Evolutionary conservation across 2,329 filamentous ascomycete genomes (phyloP).

Genomic region (Beauveria sp.): DNA sequence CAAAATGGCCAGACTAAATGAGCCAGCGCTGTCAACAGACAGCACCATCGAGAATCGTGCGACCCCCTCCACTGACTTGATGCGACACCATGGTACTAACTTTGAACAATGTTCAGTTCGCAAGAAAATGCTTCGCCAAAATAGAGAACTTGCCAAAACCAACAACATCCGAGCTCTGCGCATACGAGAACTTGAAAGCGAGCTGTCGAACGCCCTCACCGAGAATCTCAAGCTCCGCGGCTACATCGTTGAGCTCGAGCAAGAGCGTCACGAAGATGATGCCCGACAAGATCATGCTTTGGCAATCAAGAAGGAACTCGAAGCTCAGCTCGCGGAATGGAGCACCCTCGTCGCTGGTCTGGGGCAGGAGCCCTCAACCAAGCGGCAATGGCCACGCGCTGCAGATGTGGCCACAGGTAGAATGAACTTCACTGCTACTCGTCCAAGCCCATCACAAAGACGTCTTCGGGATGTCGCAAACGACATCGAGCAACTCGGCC

Average conservation of each 20-base stretch:
- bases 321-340: slow-evolving; percentile 66
- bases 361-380: slow-evolving; percentile 51
- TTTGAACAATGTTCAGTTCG: slow-evolving; percentile 53
- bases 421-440: slow-evolving; percentile 30
- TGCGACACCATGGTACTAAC: neutral
- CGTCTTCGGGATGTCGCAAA: slow-evolving; percentile 49
- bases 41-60: slow-evolving; percentile 66
- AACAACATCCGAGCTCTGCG: slow-evolving; percentile 72
- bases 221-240: slow-evolving; percentile 70
- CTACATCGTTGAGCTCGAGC: slow-evolving; percentile 62
- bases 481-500: slow-evolving; percentile 44
- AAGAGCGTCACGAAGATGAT: slow-evolving; percentile 55
- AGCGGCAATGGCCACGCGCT: slow-evolving; percentile 34
- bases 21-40: slow-evolving; percentile 53
- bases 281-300: slow-evolving; percentile 56
- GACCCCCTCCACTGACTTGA: slow-evolving; percentile 24
- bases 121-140: slow-evolving; percentile 72
- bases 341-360: slow-evolving; percentile 58
- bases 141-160: slow-evolving; percentile 71
- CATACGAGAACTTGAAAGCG: slow-evolving; percentile 69
- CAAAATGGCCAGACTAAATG: slow-evolving; percentile 75
- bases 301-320: slow-evolving; percentile 62
- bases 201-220: slow-evolving; percentile 66
- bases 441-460: slow-evolving; percentile 45
- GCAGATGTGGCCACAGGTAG: slow-evolving; percentile 34